These are phyloP conservation scores for Xylariaceae sp. DNA, from an alignment of 2,329 filamentous ascomycete genomes.

Conservation along the genomic window DNA sequence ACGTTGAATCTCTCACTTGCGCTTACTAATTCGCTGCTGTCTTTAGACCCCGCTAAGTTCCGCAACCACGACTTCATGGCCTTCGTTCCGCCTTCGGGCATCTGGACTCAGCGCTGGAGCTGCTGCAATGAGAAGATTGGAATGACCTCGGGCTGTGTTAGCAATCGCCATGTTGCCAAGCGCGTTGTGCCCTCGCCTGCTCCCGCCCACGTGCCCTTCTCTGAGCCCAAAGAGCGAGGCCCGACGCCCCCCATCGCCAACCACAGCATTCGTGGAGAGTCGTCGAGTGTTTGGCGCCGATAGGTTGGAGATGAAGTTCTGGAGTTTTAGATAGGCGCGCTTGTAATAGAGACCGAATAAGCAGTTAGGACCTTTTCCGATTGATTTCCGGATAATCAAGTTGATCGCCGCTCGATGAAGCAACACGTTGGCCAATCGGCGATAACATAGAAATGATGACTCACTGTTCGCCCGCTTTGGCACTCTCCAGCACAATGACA, in stretches of 20 bases:
- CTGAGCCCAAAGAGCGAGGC: not conserved
- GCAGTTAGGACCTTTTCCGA: too few relatives aligned
- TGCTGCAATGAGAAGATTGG: constrained; percentile 5
- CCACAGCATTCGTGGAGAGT: not conserved
- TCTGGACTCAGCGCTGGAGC: constrained; percentile 3
- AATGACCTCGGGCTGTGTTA: not conserved
- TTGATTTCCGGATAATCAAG: too few relatives aligned
- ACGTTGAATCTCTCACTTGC: not conserved
- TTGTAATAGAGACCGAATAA: too few relatives aligned
- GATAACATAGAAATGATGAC: too few relatives aligned
- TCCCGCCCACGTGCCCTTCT: not conserved
- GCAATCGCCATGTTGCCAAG: not conserved
- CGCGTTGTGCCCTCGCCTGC: not conserved
- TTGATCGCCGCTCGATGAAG: too few relatives aligned
- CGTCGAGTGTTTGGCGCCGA: not conserved
- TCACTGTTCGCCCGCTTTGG: too few relatives aligned
- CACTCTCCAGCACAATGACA: too few relatives aligned
- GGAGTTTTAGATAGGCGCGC: too few relatives aligned
- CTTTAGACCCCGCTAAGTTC: constrained; percentile 4
- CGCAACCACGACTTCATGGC: constrained; percentile 1
- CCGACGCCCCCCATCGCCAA: not conserved
- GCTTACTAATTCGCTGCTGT: not conserved
- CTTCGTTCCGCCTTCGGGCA: constrained; percentile 1
- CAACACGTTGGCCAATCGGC: too few relatives aligned
- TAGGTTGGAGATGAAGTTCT: too few relatives aligned